Percentiles rank a stretch among this genome's conserved stretches.
Conservation (phyloP, 176 grass and related monocot genomes). For the Elymus sibiricus region DNA sequence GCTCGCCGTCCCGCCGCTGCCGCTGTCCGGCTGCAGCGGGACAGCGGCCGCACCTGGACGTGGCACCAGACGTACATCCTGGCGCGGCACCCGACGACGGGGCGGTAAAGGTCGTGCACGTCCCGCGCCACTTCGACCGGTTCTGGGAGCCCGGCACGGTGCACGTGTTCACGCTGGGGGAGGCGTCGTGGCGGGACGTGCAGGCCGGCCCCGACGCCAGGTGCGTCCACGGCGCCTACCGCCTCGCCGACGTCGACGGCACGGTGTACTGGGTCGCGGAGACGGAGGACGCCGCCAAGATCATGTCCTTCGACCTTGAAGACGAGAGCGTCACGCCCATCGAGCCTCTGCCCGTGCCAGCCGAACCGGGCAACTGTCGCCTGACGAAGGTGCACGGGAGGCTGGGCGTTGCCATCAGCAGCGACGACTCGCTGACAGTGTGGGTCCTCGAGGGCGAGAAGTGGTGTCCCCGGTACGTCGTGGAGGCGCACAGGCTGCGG, state of each 20-base stretch:
- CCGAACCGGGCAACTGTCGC: neutral
- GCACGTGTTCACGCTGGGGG: neutral
- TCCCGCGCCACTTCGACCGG: neutral
- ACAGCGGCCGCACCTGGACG: neutral
- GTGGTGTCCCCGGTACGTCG: neutral
- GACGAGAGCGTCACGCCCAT: neutral
- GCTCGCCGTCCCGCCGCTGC: neutral
- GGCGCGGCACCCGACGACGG: neutral
- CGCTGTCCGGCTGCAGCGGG: neutral
- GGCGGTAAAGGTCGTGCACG: neutral
- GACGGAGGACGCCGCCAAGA: neutral
- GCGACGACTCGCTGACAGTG: neutral
- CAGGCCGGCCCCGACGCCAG: neutral
- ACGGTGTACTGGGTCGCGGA: neutral
- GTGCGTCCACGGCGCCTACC: neutral
- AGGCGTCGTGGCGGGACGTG: neutral
- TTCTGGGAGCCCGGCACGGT: neutral
- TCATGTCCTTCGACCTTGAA: neutral
- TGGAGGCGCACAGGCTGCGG: neutral
- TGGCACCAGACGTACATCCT: neutral
- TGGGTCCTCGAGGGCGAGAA: neutral
- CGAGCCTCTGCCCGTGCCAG: neutral
- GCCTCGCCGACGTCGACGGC: neutral
- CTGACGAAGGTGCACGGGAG: neutral
- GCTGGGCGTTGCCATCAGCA: neutral